Base-by-base conservation (phyloP, 2,329 filamentous ascomycete species). In the Stachybotrys chartarum region DNA sequence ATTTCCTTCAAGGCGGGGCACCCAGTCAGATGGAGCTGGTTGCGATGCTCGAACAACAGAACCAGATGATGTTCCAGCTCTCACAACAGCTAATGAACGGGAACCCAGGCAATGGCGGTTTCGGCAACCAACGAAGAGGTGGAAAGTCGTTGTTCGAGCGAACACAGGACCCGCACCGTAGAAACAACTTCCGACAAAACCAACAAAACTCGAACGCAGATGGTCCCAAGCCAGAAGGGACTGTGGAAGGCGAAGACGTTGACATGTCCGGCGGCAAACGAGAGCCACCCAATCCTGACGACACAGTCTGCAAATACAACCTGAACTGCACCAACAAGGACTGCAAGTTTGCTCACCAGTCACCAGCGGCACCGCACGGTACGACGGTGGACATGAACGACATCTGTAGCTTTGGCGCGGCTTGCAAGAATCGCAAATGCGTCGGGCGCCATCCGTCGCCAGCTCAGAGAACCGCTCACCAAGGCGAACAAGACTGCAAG, bases 361-460 rank as follows among this genome's bases (percentile, higher is more conserved):
- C 92, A 16, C 91, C 94, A 2, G 91, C 89, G 2, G 92, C 93
- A 35, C 88, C 90, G 4, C 86, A 87, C 2, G 89, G 88, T 31
- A 83, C 82, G 2, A 80, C 85, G 0, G 79, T 97, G 56, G 94
- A 97, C 69, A 80, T 92, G 61, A 83, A 79, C 56, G 91, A 96
- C 65, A 78, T 81, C 17, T 99, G 94, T 75, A 82, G 82, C 17
- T 97, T 89, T 64, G 93, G 91, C 18, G 91, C 85, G 2, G 91
- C 91, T 8, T 99, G 94, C 83, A 96, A 94, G 75, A 99, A 97
- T 78, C 82, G 84, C 65, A 97, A 97, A 75, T 99, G 94, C 68
- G 89, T 88, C 8, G 92, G 83, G 32, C 89, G 91, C 57, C 94
- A 99, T 71, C 94, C 94, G 3, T 97, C 92, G 7, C 94, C 94